Evolutionary conservation across 202 grass and related monocot genomes (phyloP), one percentile per base, ranked within the genome.

Genomic region (Carex sylvatica): DNA sequence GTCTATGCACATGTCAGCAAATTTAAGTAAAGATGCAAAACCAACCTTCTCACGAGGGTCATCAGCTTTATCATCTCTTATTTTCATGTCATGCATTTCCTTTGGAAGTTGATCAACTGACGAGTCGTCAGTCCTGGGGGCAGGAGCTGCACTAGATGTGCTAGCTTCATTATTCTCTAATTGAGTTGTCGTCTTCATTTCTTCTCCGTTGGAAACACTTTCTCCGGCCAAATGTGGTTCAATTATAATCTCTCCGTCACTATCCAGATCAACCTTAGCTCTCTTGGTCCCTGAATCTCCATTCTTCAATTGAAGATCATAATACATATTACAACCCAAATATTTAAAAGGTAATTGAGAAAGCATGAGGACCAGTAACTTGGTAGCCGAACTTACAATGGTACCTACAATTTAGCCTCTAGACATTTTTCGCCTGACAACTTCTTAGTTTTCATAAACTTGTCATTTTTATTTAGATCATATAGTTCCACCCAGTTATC

Each of bases 1-100:
- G 51, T 56, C 26, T 58, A 77, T 77, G 35, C 52, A 77, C 2
- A 18, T 75, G 16, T 36, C 53, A 77, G 52, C 16, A 77, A 77
- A 55, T 58, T 87, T 64, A 8, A 14, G 10, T 12, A 10, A 64
- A 13, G 64, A 68, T 65, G 24, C 47, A 58, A 83, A 83, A 82
- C 83, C 83, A 83, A 99, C 96, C 96, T 96, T 96, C 74, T 92
- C 89, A 71, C 77, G 83, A 64, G 20, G 80, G 16, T 86, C 81
- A 65, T 91, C 88, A 80, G 86, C 63, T 89, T 95, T 99, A 74
- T 92, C 91, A 80, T 93, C 93, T 65, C 81, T 91, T 67, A 99
- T 96, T 67, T 90, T 93, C 96, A 96, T 96, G 19, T 87, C 89
- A 85, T 99, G 78, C 91, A 99, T 77, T 87, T 93, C 92, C 70